These are phyloP conservation scores for Ambrosia trifida DNA, from an alignment of 129 eudicot genomes.

Conservation along the genomic window DNA sequence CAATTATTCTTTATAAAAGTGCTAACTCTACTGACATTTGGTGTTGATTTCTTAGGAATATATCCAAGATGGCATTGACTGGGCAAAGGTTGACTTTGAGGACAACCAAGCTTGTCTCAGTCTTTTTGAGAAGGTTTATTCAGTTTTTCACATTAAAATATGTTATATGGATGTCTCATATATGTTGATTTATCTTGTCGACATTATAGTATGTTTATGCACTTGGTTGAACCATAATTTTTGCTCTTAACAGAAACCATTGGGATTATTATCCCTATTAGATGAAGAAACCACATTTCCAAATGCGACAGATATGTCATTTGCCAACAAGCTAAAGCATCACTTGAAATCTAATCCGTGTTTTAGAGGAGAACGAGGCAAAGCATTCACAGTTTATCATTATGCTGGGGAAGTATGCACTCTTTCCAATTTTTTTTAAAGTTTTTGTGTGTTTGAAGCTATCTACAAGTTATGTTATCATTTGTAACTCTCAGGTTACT, in stretches of 20 bases:
- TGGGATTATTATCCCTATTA: slow-evolving; percentile 69
- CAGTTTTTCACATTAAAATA: neutral
- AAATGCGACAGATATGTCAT: slow-evolving; percentile 71
- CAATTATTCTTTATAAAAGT: neutral
- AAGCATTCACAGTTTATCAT: slow-evolving; percentile 75
- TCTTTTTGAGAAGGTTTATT: slow-evolving; percentile 78
- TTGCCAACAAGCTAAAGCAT: slow-evolving; percentile 81
- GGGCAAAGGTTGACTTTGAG: slow-evolving; percentile 89
- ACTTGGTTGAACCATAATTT: neutral
- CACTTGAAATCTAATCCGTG: slow-evolving; percentile 62
- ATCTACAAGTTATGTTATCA: slow-evolving; percentile 15
- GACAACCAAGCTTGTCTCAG: slow-evolving; percentile 87
- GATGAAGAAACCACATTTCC: slow-evolving; percentile 95
- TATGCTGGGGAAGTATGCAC: slow-evolving; percentile 88
- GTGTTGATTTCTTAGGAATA: slow-evolving; percentile 61
- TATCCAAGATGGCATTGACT: slow-evolving; percentile 92
- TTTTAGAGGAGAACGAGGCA: slow-evolving; percentile 78
- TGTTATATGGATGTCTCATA: neutral
- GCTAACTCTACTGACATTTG: slow-evolving; percentile 12
- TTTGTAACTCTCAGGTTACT: slow-evolving; percentile 49
- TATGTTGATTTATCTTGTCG: slow-evolving; percentile 9
- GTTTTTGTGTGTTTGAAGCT: neutral
- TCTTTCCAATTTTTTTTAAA: slow-evolving; percentile 6
- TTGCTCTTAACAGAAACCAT: slow-evolving; percentile 66
- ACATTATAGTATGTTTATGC: neutral